Base-by-base conservation (phyloP, 345 rosid genomes). In the Aurinia saxatilis region DNA sequence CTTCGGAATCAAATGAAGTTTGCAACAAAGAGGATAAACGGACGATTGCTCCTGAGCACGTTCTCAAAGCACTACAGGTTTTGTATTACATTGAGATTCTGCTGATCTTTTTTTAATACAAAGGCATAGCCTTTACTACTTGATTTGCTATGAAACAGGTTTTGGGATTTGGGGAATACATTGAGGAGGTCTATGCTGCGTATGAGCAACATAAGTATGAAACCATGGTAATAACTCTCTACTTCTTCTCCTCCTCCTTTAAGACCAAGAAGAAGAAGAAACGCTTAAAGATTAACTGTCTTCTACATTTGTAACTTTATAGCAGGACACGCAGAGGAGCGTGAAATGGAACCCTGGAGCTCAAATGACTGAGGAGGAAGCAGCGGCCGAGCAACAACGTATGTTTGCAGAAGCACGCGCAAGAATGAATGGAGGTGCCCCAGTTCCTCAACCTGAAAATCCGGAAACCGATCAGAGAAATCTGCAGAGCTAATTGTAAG, bases 331-430 rank as follows among this genome's bases (percentile, higher is more conserved):
- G 2, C 78, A 88, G 50, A 84, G 80, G 82, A 84, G 93, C 31
- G 99, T 89, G 59, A 92, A 86, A 71, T 89, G 93, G 84, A 84
- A 84, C 79, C 84, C 73, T 63, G 98, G 80, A 55, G 86, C 85
- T 0, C 95, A 78, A 65, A 92, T 92, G 98, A 84, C 97, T 0
- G 98, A 92, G 72, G 98, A 92, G 77, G 91, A 92, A 82, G 95
- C 96, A 48, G 92, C 62, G 2, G 99, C 96, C 3, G 99, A 88
- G 76, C 99, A 95, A 75, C 99, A 95, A 79, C 84, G 99, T 77
- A 95, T 95, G 99, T 95, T 95, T 73, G 99, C 97, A 0, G 99
- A 95, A 81, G 99, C 98, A 21, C 92, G 99, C 2, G 99, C 98
- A 8, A 83, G 99, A 75, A 95, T 95, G 99, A 95, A 86, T 17